Percentiles rank a stretch among this genome's conserved stretches.
These are phyloP conservation scores for Spencermartinsiella ligniputridi DNA, from an alignment of 1,139 yeast genomes.

Conservation along the genomic window DNA sequence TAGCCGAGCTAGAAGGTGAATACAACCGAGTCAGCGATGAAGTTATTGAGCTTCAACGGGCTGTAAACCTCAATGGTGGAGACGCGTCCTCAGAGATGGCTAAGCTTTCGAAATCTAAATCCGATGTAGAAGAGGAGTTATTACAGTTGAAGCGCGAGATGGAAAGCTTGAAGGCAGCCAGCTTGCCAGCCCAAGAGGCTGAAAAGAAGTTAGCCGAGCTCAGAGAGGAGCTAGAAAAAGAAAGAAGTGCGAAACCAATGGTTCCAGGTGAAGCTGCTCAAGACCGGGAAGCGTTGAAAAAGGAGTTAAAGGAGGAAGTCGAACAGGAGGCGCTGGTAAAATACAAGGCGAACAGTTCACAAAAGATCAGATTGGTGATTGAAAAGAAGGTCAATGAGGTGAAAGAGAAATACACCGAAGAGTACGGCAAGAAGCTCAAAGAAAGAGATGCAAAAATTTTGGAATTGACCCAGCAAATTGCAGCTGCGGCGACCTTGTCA, in stretches of 20 bases:
- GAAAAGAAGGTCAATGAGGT: slow-evolving; percentile 1
- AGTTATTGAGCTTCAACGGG: slow-evolving; percentile 18
- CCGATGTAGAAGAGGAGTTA: slow-evolving; percentile 5
- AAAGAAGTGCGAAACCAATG: not conserved
- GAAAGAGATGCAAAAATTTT: not conserved
- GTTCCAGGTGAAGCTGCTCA: not conserved
- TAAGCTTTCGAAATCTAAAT: slow-evolving; percentile 10
- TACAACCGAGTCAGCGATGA: slow-evolving; percentile 24
- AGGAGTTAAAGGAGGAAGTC: slow-evolving; percentile 4
- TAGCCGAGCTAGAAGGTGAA: slow-evolving; percentile 25
- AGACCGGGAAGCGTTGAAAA: slow-evolving; percentile 5
- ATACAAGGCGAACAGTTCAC: slow-evolving; percentile 1
- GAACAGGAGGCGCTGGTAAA: not conserved
- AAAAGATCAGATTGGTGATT: slow-evolving; percentile 4
- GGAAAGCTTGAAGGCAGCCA: slow-evolving; percentile 4
- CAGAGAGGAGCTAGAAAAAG: slow-evolving; percentile 11
- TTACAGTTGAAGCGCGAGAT: slow-evolving; percentile 5
- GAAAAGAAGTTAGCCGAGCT: slow-evolving; percentile 9
- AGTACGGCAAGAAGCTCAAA: slow-evolving; percentile 1
- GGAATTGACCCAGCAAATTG: not conserved
- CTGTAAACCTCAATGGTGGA: slow-evolving; percentile 8
- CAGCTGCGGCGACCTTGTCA: not conserved
- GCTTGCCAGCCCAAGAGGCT: slow-evolving; percentile 5
- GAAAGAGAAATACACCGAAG: slow-evolving; percentile 2
- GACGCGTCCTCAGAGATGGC: slow-evolving; percentile 4